A percentile compares a stretch with the other conserved stretches of the same genome.
These are phyloP conservation scores for Colletotrichum agaves DNA, from an alignment of 2,329 filamentous ascomycete genomes.

Conservation along the genomic window DNA sequence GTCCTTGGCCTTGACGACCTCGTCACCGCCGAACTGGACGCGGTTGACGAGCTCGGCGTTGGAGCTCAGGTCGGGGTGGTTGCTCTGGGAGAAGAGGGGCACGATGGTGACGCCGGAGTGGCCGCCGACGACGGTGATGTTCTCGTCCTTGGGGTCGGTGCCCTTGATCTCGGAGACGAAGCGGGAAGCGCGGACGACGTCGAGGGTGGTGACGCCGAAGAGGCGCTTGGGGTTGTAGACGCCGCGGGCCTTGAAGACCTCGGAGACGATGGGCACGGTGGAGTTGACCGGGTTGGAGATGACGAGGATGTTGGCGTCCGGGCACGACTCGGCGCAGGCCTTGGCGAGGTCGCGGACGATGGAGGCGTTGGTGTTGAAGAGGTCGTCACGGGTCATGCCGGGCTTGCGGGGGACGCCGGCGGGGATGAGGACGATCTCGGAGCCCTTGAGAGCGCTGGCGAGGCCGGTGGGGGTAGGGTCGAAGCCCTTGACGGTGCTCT, in stretches of 20 bases:
- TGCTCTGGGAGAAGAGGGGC: conserved; percentile 94
- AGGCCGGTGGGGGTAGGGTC: conserved; percentile 81
- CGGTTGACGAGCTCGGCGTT: conserved; percentile 86
- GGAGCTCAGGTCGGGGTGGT: conserved; percentile 83
- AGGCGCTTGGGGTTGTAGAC: conserved; percentile 99
- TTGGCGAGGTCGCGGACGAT: conserved; percentile 99
- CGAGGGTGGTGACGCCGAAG: conserved; percentile 99
- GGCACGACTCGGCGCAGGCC: conserved; percentile 87
- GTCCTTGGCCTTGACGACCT: conserved; percentile 99
- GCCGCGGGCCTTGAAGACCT: conserved; percentile 93
- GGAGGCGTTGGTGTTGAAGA: conserved; percentile 99
- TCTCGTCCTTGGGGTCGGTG: conserved; percentile 91
- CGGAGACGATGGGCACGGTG: conserved; percentile 95
- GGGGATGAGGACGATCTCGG: conserved; percentile 96
- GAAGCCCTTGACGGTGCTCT: conserved; percentile 92
- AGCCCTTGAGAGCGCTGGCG: conserved; percentile 80
- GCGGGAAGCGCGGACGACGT: conserved; percentile 96
- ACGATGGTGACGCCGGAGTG: conserved; percentile 99
- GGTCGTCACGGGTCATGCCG: conserved; percentile 99
- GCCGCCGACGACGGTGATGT: conserved; percentile 94
- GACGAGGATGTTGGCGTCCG: conserved; percentile 94
- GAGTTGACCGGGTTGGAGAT: conserved; percentile 99
- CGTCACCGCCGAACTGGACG: conserved; percentile 98
- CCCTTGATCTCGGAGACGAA: conserved; percentile 96
- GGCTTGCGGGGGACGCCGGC: conserved; percentile 99